Evolutionary conservation across 2,329 filamentous ascomycete genomes (phyloP).

Genomic region (Calonectria fujianensis): DNA sequence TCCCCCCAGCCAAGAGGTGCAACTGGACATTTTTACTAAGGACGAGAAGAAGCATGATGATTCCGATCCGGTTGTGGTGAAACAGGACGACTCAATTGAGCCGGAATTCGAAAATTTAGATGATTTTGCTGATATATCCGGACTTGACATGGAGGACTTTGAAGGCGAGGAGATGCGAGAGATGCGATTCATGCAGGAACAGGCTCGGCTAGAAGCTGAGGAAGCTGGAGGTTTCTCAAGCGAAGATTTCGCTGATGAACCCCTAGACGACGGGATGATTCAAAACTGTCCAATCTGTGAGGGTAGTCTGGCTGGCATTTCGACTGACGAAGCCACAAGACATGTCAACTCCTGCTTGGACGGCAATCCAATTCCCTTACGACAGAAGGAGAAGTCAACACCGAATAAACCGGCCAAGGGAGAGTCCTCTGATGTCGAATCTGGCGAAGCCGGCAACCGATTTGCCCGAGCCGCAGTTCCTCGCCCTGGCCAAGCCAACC

Average conservation of each 20-base stretch:
- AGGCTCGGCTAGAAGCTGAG: conserved; percentile 79
- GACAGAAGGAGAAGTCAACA: conserved; percentile 49
- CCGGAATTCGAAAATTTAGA: conserved; percentile 61
- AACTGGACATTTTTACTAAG: conserved; percentile 51
- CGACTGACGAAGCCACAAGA: conserved; percentile 80
- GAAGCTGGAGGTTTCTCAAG: conserved; percentile 66
- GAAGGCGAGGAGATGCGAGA: conserved; percentile 80
- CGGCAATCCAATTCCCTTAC: conserved; percentile 80
- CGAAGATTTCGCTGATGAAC: conserved; percentile 60
- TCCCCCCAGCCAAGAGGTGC: conserved; percentile 47
- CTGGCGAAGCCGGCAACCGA: conserved; percentile 69
- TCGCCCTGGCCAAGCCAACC: conserved; percentile 87
- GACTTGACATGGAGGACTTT: conserved; percentile 70
- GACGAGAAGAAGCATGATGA: conserved; percentile 45
- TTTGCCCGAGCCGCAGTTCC: conserved; percentile 82
- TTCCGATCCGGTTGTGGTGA: conserved; percentile 46
- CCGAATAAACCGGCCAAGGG: conserved; percentile 31
- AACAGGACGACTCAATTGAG: conserved; percentile 57
- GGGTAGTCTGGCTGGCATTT: conserved; percentile 75
- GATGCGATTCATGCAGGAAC: conserved; percentile 84
- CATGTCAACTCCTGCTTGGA: conserved; percentile 97
- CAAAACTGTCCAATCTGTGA: conserved; percentile 86
- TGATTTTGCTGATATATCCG: conserved; percentile 69
- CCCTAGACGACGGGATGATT: conserved; percentile 57
- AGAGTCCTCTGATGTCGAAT: conserved; percentile 57